Evolutionary conservation across 2,329 filamentous ascomycete species (phyloP).

Genomic region (Endoconidiophora laricicola): DNA sequence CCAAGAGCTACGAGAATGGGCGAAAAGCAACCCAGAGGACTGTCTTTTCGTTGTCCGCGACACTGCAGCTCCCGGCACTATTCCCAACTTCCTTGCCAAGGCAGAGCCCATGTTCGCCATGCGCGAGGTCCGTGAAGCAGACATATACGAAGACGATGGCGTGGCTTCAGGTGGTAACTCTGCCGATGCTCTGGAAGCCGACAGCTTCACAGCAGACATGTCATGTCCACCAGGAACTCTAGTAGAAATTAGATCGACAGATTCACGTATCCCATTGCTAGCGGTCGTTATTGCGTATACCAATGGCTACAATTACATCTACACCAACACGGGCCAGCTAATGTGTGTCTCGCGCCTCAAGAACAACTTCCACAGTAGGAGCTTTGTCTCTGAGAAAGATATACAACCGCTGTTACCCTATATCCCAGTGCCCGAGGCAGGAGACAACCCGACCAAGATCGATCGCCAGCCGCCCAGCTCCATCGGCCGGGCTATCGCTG

Average conservation of each 20-base stretch:
- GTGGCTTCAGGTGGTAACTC: neutral
- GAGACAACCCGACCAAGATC: too few species aligned
- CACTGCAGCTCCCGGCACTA: constrained; percentile 1
- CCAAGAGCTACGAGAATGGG: constrained; percentile 5
- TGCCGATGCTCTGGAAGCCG: neutral
- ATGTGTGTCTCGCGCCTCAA: constrained; percentile 25
- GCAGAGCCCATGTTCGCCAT: constrained; percentile 5
- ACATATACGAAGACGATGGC: neutral
- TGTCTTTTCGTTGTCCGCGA: neutral
- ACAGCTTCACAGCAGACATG: neutral
- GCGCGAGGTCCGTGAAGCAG: constrained; percentile 6
- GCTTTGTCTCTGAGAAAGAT: constrained; percentile 27
- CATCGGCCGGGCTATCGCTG: constrained; percentile 27
- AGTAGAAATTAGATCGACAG: constrained; percentile 18
- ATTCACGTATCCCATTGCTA: constrained; percentile 30
- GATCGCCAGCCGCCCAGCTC: constrained; percentile 27
- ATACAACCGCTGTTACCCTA: constrained; percentile 21
- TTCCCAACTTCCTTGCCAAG: constrained; percentile 5
- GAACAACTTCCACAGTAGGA: constrained; percentile 32
- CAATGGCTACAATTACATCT: constrained; percentile 36
- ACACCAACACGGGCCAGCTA: constrained; percentile 35
- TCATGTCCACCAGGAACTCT: constrained; percentile 7
- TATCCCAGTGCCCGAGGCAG: constrained; percentile 12
- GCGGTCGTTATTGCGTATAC: constrained; percentile 37
- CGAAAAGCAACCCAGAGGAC: constrained; percentile 1